Base-by-base conservation (phyloP, 805 yeast species). In the Pichia rugopelliculosa region DNA sequence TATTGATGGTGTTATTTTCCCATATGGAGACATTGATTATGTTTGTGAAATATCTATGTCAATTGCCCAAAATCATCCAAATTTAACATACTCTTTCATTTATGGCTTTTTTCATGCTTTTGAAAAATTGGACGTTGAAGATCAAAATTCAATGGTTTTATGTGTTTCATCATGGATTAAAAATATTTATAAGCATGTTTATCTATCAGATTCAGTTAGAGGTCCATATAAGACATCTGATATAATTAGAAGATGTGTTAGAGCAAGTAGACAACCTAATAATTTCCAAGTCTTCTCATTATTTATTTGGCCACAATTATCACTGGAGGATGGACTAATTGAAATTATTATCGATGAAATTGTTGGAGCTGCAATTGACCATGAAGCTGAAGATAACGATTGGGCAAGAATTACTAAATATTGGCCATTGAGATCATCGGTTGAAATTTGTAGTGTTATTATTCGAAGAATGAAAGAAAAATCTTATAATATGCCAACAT, bases 81-180 rank as follows among this genome's bases (percentile, higher is more conserved):
- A 73, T 9, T 62, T 84, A 56, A 77, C 95, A 0, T 73, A 74
- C 50, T 75, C 82, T 41, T 77, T 86, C 48, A 53, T 77, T 22
- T 53, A 52, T 20, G 74, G 76, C 0, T 74, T 75, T 53, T 75
- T 81, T 60, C 69, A 67, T 36, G 79, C 84, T 1, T 74, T 73
- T 49, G 77, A 71, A 2, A 66, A 63, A 42, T 56, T 74, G 20
- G 62, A 67, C 0, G 49, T 46, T 0, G 67, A 61, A 8, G 68
- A 68, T 36, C 48, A 67, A 59, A 59, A 69, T 42, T 55, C 70
- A n/a, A 65, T 73, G 47, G 73, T 79, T 1, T 70, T 71, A 18
- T 80, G 80, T 57, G 67, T 81, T 11, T 69, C 84, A 0, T 90
- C 93, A 2, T 88, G 96, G 95, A 71, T 84, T 15, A 74, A 74